Base-by-base conservation (phyloP, 495 filamentous ascomycete genomes). In the Xylaria intraflava region DNA sequence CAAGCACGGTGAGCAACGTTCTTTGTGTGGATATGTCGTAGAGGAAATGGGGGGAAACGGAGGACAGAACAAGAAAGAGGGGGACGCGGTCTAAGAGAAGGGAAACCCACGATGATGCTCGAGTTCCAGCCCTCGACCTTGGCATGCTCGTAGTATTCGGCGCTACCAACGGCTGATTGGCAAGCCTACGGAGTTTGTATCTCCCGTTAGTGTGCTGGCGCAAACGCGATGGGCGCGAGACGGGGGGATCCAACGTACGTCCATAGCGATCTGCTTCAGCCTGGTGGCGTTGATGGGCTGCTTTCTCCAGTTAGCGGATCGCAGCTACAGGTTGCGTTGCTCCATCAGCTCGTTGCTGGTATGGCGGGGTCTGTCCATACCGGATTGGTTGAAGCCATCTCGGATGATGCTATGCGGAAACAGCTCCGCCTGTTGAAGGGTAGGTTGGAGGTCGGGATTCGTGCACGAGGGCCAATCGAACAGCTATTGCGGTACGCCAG, bases 61-160 rank as follows among this genome's bases (percentile, higher is more conserved):
- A 12, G 31, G 31, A 12, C 5, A 2, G 31, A 8, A 11, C n/a
- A 33, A 19, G 35, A 38, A 3, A 11, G 35, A 17, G 35, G 11
- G n/a, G n/a, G 35, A 12, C 31, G 6, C 31, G 11, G 11, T 33
- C 14, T 11, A 12, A 9, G 27, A 33, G 11, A 27, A 39, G 12
- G 39, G 29, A 61, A 46, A 73, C 82, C 59, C 80, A 95, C 90
- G 66, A 98, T 96, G 68, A 98, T 96, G 47, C 76, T 69, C 19
- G 83, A 83, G 72, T 97, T 98, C 94, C 94, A 97, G 44, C 78
- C 67, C 53, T 83, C 80, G 46, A 90, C 90, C 51, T 81, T 79
- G 46, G 82, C 65, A 68, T 96, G 93, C 46, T 94, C 86, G 68
- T 98, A 98, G 70, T 70, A 79, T 35, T 87, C 79, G 42, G 78